phyloP scores from a whole-genome alignment of 2,329 filamentous ascomycete genomes.

The Fusarium denticulatum region DNA sequence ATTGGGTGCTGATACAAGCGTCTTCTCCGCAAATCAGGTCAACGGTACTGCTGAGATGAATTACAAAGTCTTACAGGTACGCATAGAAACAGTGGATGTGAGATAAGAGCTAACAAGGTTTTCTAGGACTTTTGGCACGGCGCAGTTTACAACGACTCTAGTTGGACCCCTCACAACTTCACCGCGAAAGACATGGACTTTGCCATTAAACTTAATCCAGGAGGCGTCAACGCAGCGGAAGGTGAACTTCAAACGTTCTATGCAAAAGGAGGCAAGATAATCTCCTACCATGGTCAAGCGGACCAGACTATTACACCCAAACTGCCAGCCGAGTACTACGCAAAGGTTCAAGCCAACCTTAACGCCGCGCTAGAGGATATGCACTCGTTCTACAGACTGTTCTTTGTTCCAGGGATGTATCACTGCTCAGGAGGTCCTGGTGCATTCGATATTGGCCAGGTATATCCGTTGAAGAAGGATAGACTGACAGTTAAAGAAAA shows the following conservation, averaged over 20 bases:
- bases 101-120: not conserved
- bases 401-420: constrained; percentile 14
- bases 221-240: constrained; percentile 2
- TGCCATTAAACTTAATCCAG: not conserved
- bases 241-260: not conserved
- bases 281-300: constrained; percentile 6
- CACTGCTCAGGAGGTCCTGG: constrained; percentile 1
- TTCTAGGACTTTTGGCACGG: constrained; percentile 10
- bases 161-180: constrained; percentile 7
- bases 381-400: constrained; percentile 4
- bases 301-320: constrained; percentile 12
- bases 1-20: not conserved
- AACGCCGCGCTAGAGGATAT: not conserved
- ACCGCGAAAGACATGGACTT: constrained; percentile 6
- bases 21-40: constrained; percentile 6
- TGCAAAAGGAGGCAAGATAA: constrained; percentile 1
- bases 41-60: not conserved
- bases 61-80: constrained; percentile 7
- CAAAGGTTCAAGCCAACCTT: not conserved
- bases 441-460: not conserved
- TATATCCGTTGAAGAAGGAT: not conserved
- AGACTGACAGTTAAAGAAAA: not conserved
- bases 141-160: constrained; percentile 6
- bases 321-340: not conserved
- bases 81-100: too few species aligned